A percentile compares a stretch with the other conserved stretches of the same genome.
Evolutionary conservation across 2,329 filamentous ascomycete genomes (phyloP).

Genomic region (Sclerotinia minor): DNA sequence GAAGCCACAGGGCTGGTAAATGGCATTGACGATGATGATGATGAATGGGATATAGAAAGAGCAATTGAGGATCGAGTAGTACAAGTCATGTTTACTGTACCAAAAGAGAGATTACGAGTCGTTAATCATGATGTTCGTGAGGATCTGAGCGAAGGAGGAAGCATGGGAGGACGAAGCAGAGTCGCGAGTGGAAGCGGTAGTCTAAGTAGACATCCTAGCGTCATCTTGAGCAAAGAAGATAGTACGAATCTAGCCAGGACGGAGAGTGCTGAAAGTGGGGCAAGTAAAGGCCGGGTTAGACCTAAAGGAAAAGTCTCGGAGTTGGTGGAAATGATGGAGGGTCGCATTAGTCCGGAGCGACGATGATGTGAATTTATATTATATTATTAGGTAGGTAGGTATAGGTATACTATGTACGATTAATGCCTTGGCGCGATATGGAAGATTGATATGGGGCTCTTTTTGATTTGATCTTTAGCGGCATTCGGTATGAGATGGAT

Average conservation of each 20-base stretch:
- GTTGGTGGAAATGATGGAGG: slow-evolving; percentile 38
- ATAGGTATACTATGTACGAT: neutral
- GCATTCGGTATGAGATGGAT: slow-evolving; percentile 18
- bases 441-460: no score
- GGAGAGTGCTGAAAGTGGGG: slow-evolving; percentile 19
- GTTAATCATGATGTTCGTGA: slow-evolving; percentile 72
- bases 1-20: neutral
- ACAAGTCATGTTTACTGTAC: slow-evolving; percentile 91
- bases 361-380: neutral
- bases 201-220: slow-evolving; percentile 12
- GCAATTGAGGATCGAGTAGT: slow-evolving; percentile 71
- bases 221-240: slow-evolving; percentile 24
- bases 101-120: slow-evolving; percentile 81
- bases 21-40: slow-evolving; percentile 39
- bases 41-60: slow-evolving; percentile 75
- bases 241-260: slow-evolving; percentile 7
- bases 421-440: neutral
- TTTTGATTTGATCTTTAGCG: slow-evolving; percentile 11
- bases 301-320: slow-evolving; percentile 34
- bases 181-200: slow-evolving; percentile 32
- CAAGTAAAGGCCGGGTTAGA: slow-evolving; percentile 27
- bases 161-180: slow-evolving; percentile 35
- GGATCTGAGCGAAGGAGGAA: slow-evolving; percentile 46
- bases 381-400: no score
- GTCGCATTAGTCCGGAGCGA: slow-evolving; percentile 33